phyloP scores from a whole-genome alignment of 2,329 filamentous ascomycete genomes.

The Alternaria gaisen region DNA sequence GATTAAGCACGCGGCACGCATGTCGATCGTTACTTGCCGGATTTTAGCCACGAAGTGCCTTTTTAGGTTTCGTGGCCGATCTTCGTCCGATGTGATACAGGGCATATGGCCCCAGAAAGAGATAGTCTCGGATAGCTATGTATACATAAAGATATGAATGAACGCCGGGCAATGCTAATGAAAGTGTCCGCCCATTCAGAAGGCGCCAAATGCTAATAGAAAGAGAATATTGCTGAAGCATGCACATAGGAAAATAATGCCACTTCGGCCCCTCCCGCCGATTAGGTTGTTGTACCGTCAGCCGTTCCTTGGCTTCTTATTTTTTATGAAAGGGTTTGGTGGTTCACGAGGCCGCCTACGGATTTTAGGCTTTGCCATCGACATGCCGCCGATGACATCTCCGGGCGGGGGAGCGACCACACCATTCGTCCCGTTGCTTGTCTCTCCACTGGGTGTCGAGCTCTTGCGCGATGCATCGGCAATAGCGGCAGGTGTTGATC shows the following conservation, averaged over 20 bases:
- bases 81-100: conserved; percentile 9
- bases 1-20: conserved; percentile 12
- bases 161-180: conserved; percentile 19
- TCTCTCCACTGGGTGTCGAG: conserved; percentile 25
- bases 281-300: conserved; percentile 14
- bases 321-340: conserved; percentile 40
- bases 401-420: conserved; percentile 11
- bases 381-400: conserved; percentile 34
- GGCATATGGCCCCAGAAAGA: conserved; percentile 17
- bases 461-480: conserved; percentile 27
- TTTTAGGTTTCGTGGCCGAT: conserved; percentile 20
- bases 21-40: conserved; percentile 26
- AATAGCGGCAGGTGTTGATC: conserved; percentile 37
- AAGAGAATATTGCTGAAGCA: conserved; percentile 4
- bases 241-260: conserved; percentile 14
- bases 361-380: conserved; percentile 44
- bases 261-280: not conserved
- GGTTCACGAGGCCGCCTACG: conserved; percentile 37
- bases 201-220: conserved; percentile 7
- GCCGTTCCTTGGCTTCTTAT: conserved; percentile 39
- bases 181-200: not conserved
- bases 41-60: conserved; percentile 25
- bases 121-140: conserved; percentile 10
- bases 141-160: conserved; percentile 4
- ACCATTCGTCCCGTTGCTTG: conserved; percentile 15